A percentile compares a stretch with the other conserved stretches of the same genome.
phyloP scores from a whole-genome alignment of 345 rosid species.

The Zanthoxylum bungeanum region DNA sequence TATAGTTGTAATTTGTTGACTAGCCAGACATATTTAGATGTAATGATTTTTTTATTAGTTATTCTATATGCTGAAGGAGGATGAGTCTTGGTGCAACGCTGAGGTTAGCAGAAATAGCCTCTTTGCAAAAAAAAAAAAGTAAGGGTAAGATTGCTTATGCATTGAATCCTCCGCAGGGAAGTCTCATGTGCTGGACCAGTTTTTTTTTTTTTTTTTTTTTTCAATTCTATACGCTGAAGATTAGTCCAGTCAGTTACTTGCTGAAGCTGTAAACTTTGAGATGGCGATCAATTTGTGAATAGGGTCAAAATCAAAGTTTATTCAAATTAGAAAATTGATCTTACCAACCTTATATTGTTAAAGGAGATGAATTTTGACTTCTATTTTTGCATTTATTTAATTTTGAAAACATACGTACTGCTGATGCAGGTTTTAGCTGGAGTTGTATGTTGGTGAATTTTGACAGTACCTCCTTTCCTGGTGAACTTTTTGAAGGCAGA shows the following conservation, averaged over 20 bases:
- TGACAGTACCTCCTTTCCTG: not conserved
- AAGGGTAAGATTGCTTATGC: no score
- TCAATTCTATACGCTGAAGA: no score
- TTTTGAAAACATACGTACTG: not conserved
- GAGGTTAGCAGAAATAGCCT: no score
- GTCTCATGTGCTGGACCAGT: no score
- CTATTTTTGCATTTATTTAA: not conserved
- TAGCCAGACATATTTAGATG: not conserved
- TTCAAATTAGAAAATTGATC: not conserved
- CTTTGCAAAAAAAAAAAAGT: no score
- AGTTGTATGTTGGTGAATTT: not conserved
- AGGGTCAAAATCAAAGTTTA: conserved; percentile 9
- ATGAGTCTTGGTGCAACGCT: no score
- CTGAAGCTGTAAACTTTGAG: conserved; percentile 12
- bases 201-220: no score
- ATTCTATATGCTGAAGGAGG: not conserved
- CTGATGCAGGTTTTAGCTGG: not conserved
- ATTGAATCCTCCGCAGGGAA: no score
- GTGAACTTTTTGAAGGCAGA: not conserved
- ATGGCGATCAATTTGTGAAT: not conserved
- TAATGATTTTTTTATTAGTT: not conserved
- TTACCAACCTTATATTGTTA: not conserved
- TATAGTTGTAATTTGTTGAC: not conserved
- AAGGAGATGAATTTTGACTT: not conserved
- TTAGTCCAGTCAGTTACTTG: conserved; percentile 1